A percentile compares a stretch with the other conserved stretches of the same genome.
Evolutionary conservation across 2,329 filamentous ascomycete species (phyloP).

Genomic region (Verticillium albo-atrum): DNA sequence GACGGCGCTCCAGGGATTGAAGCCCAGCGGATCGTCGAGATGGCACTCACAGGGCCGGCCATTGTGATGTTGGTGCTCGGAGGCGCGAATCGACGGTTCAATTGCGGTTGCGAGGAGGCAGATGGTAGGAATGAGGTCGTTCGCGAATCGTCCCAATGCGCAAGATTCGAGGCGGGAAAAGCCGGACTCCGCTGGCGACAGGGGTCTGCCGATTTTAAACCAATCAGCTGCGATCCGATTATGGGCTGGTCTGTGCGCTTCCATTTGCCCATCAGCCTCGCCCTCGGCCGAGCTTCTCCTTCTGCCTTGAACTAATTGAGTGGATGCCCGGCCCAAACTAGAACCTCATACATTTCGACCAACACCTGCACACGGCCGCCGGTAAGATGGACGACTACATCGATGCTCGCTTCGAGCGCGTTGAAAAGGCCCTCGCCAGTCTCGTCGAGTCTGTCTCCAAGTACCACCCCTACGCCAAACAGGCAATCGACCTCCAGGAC

Average conservation of each 20-base stretch:
- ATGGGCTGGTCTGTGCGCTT: not conserved
- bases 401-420: slow-evolving; percentile 58
- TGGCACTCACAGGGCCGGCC: slow-evolving; percentile 32
- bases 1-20: not conserved
- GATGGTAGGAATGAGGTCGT: slow-evolving; percentile 7
- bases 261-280: not conserved
- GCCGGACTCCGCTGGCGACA: slow-evolving; percentile 11
- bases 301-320: not conserved
- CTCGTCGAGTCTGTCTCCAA: slow-evolving; percentile 78
- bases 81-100: slow-evolving; percentile 23
- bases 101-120: slow-evolving; percentile 24
- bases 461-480: slow-evolving; percentile 68
- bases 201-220: not conserved
- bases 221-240: slow-evolving; percentile 4
- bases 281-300: not conserved
- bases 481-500: slow-evolving; percentile 63
- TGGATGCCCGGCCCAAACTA: too few species aligned
- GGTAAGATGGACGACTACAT: slow-evolving; percentile 56
- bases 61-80: slow-evolving; percentile 30
- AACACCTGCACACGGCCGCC: not conserved
- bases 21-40: not conserved
- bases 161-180: slow-evolving; percentile 13
- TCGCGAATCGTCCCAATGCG: slow-evolving; percentile 7
- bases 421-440: slow-evolving; percentile 62
- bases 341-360: not conserved